These are phyloP conservation scores for Hypoxylon subgilvum DNA, from an alignment of 495 filamentous ascomycete genomes.

Conservation along the genomic window DNA sequence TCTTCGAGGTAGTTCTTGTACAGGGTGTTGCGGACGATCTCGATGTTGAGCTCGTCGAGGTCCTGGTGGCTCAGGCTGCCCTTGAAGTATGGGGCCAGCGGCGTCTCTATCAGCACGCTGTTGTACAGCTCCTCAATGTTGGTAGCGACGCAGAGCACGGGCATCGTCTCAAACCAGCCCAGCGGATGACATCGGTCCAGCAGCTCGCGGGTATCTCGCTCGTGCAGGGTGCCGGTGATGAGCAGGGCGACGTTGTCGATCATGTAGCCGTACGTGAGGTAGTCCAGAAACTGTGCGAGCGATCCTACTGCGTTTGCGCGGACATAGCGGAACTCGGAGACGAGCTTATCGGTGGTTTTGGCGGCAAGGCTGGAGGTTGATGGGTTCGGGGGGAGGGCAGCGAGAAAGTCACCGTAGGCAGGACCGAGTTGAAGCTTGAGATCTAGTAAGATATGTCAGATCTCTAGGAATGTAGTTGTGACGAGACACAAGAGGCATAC, in stretches of 20 bases:
- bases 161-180: constrained; percentile 99
- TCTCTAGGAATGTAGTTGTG: no score
- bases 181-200: constrained; percentile 95
- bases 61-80: constrained; percentile 92
- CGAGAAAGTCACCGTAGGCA: constrained; percentile 96
- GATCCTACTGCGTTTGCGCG: constrained; percentile 89
- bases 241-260: constrained; percentile 99
- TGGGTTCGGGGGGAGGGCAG: constrained; percentile 91
- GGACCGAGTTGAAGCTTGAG: constrained; percentile 96
- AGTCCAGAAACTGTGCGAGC: constrained; percentile 92
- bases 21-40: constrained; percentile 97
- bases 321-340: constrained; percentile 95
- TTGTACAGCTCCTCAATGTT: constrained; percentile 99
- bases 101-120: constrained; percentile 94
- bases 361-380: constrained; percentile 93
- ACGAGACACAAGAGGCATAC: constrained; percentile 57
- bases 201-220: constrained; percentile 94
- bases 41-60: constrained; percentile 98
- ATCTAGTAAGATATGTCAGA: constrained; percentile 62
- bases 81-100: constrained; percentile 96
- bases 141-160: constrained; percentile 94
- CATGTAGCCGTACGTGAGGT: constrained; percentile 99
- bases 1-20: constrained; percentile 99
- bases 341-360: constrained; percentile 96
- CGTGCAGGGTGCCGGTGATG: constrained; percentile 97